phyloP scores from a whole-genome alignment of 2,329 filamentous ascomycete genomes.

The Phyllosticta citriasiana region DNA sequence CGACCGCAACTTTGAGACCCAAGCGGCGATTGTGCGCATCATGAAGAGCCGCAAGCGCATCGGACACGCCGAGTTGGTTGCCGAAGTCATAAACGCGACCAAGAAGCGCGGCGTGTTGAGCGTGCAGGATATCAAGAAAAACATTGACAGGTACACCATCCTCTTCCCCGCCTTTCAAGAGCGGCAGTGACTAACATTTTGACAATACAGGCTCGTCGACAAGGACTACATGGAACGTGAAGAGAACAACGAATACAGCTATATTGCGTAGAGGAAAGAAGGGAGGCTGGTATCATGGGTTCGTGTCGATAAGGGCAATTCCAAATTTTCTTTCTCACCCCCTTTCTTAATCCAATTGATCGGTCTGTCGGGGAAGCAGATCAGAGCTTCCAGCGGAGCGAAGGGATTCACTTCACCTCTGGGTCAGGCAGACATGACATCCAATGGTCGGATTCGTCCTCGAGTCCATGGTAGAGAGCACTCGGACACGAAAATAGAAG shows the following conservation, averaged over 20 bases:
- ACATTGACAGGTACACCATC: constrained; percentile 73
- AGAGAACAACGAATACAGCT: constrained; percentile 22
- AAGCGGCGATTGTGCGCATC: constrained; percentile 91
- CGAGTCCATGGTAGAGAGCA: too few relatives aligned
- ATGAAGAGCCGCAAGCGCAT: constrained; percentile 92
- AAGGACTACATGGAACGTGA: constrained; percentile 12
- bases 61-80: constrained; percentile 74
- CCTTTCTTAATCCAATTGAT: too few relatives aligned
- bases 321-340: too few relatives aligned
- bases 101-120: constrained; percentile 79
- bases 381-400: too few relatives aligned
- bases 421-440: too few relatives aligned
- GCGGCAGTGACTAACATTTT: neutral
- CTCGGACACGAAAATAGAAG: too few relatives aligned
- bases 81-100: constrained; percentile 86
- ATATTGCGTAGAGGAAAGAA: constrained; percentile 22
- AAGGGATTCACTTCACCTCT: too few relatives aligned
- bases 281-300: neutral
- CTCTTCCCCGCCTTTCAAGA: neutral
- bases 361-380: too few relatives aligned
- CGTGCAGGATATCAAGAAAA: constrained; percentile 82
- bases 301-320: too few relatives aligned
- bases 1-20: constrained; percentile 90
- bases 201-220: constrained; percentile 24
- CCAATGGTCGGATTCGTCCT: too few relatives aligned